Base-by-base conservation (phyloP, 1,284 basidiomycete species). In the Moesziomyces sp. region DNA sequence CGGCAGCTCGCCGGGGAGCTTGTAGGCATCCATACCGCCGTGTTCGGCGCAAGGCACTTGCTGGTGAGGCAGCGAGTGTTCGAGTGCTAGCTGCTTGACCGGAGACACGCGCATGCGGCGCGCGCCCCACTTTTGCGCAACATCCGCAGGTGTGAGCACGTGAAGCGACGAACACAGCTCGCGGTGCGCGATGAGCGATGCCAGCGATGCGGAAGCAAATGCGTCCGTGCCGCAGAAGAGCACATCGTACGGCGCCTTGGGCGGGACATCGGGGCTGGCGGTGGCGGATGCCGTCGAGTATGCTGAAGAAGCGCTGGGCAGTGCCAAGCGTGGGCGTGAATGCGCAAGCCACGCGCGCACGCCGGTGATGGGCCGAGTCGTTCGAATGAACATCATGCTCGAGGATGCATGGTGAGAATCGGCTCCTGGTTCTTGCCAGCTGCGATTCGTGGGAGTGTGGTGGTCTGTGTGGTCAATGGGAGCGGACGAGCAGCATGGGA, bases 141-240 rank as follows among this genome's bases (percentile, higher is more conserved):
- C 58, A 51, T 82, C 89, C 0, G 89, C 89, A 52, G 89, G 87
- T 0, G 91, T 92, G 8, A 88, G 88, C 24, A 92, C 86, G 4
- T 84, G 78, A 6, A 92, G 28, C 5, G 52, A 53, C 6, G 66
- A 48, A 28, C 50, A 45, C 1, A 62, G 63, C 35, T 21, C 10
- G 10, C 54, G 54, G 23, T 42, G 38, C 3, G 43, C 7, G 44
- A 72, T 42, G 14, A 82, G 62, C 3, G 60, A 54, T 4, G 47
- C 42, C 9, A 83, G 58, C 9, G 58, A 59, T 0, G 46, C 34
- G 5, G 53, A 28, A 5, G 80, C 74, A 40, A 84, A 84, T 0
- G 51, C 24, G 56, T 84, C 82, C 11, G 81, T 78, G 6, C 82
- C 82, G 62, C 80, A 82, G 45, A 84, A 82, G 38, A 84, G 67